Percentiles rank a stretch among this genome's conserved stretches.
phyloP scores from a whole-genome alignment of 768 basidiomycete species.

The Boletus tomentosulus region DNA sequence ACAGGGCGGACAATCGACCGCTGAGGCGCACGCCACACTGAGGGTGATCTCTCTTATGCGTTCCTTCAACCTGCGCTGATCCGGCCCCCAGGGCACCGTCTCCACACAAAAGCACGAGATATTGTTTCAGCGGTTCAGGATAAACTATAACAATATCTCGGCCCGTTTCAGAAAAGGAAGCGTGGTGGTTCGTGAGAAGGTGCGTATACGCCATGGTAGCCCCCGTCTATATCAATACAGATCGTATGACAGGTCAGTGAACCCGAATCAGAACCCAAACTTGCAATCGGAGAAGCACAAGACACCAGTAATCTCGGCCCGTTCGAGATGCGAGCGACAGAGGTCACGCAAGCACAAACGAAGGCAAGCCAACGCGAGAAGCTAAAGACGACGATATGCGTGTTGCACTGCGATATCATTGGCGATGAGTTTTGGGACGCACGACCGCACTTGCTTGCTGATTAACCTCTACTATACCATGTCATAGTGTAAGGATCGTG shows the following conservation, averaged over 20 bases:
- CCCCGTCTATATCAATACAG: background rate
- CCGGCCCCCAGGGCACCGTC: slow-evolving; percentile 65
- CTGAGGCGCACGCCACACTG: slow-evolving; percentile 78
- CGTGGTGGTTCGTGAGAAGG: slow-evolving; percentile 68
- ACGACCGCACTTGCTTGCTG: slow-evolving; percentile 49
- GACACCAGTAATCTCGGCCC: background rate
- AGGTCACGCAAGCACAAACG: slow-evolving; percentile 13
- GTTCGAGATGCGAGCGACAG: background rate
- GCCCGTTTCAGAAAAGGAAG: slow-evolving; percentile 81
- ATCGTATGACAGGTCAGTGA: slow-evolving; percentile 3
- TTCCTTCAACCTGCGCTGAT: slow-evolving; percentile 6
- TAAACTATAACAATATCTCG: slow-evolving; percentile 83
- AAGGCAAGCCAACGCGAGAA: slow-evolving; percentile 33
- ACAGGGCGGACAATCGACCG: slow-evolving; percentile 70
- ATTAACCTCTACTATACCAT: slow-evolving; percentile 17
- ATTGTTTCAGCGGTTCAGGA: slow-evolving; percentile 70
- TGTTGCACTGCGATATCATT: slow-evolving; percentile 84
- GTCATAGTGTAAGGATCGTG: background rate
- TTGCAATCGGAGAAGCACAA: background rate
- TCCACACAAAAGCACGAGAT: slow-evolving; percentile 92
- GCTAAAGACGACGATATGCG: slow-evolving; percentile 42
- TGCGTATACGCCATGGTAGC: slow-evolving; percentile 7
- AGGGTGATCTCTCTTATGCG: slow-evolving; percentile 43
- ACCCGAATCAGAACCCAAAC: background rate
- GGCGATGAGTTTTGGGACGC: slow-evolving; percentile 74